Conservation (phyloP, 345 rosid genomes). For the Anacardium occidentale region DNA sequence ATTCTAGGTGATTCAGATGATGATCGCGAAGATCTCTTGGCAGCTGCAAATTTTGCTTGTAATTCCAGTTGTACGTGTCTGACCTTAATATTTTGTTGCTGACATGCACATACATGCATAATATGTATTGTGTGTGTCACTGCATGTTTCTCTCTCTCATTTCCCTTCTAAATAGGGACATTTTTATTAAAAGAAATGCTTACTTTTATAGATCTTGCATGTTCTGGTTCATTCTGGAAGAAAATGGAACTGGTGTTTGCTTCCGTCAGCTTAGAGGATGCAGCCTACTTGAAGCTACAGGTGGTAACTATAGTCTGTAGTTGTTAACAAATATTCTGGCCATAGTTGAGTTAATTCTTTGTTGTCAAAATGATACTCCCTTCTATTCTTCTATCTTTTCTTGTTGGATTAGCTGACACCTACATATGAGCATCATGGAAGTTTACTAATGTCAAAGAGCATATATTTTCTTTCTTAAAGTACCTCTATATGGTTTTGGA, state of each 20-base stretch:
- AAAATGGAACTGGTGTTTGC: constrained; percentile 42
- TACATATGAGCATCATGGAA: constrained; percentile 25
- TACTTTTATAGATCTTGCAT: constrained; percentile 41
- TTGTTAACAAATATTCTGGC: constrained; percentile 11
- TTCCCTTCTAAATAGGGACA: not conserved
- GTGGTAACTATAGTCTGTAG: constrained; percentile 25
- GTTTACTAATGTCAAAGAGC: constrained; percentile 19
- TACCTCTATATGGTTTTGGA: not conserved
- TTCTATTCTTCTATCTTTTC: not conserved
- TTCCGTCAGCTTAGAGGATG: constrained; percentile 34
- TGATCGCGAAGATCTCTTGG: constrained; percentile 54
- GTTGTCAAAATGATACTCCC: constrained; percentile 5
- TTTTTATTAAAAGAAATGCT: not conserved
- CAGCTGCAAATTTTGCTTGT: constrained; percentile 47
- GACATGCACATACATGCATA: not conserved
- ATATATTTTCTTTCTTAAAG: not conserved
- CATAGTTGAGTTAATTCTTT: not conserved
- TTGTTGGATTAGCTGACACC: constrained; percentile 30
- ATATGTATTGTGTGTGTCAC: not conserved
- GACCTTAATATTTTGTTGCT: constrained; percentile 4
- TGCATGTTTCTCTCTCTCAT: not conserved
- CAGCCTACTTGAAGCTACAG: constrained; percentile 45
- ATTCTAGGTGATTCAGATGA: constrained; percentile 49
- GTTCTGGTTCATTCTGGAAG: constrained; percentile 55
- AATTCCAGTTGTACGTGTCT: constrained; percentile 45